These are phyloP conservation scores for Oxytropis ochrocephala DNA, from an alignment of 306 rosid genomes.

Conservation along the genomic window DNA sequence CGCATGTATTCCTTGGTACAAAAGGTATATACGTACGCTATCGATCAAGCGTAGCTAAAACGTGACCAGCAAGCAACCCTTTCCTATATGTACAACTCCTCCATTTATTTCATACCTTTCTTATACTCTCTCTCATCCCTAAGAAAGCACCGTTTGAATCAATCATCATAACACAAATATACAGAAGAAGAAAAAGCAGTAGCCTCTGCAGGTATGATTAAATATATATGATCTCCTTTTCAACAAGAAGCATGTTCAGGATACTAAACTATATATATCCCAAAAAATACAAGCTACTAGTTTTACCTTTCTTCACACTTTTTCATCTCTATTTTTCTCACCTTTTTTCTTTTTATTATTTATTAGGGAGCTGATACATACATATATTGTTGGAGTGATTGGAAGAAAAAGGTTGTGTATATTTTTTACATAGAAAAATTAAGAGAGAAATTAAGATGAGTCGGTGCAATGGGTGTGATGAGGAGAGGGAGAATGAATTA, in stretches of 20 bases:
- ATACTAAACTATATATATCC: slow-evolving; percentile 30
- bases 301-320: slow-evolving; percentile 18
- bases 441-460: slow-evolving; percentile 41
- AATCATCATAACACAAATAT: background rate
- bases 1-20: slow-evolving; percentile 22
- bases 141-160: background rate
- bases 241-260: slow-evolving; percentile 10
- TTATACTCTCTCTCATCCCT: background rate
- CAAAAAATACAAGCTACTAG: slow-evolving; percentile 20
- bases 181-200: background rate
- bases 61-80: slow-evolving; percentile 57
- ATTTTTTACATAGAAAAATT: slow-evolving; percentile 13
- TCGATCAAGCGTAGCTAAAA: slow-evolving; percentile 42
- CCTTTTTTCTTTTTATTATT: background rate
- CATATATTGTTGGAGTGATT: slow-evolving; percentile 14
- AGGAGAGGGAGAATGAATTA: slow-evolving; percentile 32
- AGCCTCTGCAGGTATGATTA: background rate
- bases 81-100: slow-evolving; percentile 31
- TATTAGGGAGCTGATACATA: background rate
- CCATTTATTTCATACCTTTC: background rate
- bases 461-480: slow-evolving; percentile 66
- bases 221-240: slow-evolving; percentile 11
- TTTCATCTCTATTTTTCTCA: background rate
- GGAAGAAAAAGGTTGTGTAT: slow-evolving; percentile 29
- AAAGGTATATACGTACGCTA: slow-evolving; percentile 40